phyloP scores from a whole-genome alignment of 2,329 filamentous ascomycete species.

The Gaeumannomyces tritici region DNA sequence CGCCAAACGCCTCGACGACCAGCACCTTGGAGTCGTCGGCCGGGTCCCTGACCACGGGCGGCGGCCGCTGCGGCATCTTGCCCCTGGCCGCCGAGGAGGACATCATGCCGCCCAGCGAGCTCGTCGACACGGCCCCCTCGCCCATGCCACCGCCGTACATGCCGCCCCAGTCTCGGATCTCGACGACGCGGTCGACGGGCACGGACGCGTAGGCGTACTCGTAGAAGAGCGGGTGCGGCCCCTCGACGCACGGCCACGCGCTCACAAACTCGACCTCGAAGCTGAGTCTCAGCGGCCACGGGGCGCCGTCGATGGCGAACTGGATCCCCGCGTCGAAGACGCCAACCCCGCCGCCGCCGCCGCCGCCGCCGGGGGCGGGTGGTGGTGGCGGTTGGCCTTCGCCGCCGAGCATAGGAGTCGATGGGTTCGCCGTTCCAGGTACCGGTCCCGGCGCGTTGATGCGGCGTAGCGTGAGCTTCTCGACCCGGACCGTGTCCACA shows the following conservation, averaged over 20 bases:
- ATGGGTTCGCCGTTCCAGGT: slow-evolving; percentile 14
- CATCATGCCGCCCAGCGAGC: slow-evolving; percentile 1
- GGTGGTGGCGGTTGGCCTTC: background rate
- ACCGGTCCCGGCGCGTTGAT: slow-evolving; percentile 7
- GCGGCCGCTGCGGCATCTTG: slow-evolving; percentile 3
- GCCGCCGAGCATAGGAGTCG: background rate
- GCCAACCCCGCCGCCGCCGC: slow-evolving; percentile 24
- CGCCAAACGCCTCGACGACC: slow-evolving; percentile 63
- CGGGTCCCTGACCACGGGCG: slow-evolving; percentile 19
- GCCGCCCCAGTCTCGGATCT: slow-evolving; percentile 55
- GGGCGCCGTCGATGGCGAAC: slow-evolving; percentile 52
- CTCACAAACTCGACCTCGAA: slow-evolving; percentile 58
- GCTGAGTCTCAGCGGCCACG: slow-evolving; percentile 52
- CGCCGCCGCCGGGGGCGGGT: slow-evolving; percentile 3
- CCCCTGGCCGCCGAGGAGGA: slow-evolving; percentile 8
- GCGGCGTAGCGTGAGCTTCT: slow-evolving; percentile 50
- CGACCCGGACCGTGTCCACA: slow-evolving; percentile 58
- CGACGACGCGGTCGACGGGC: slow-evolving; percentile 54
- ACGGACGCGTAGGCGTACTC: slow-evolving; percentile 55
- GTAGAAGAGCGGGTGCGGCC: slow-evolving; percentile 62
- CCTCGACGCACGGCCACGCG: slow-evolving; percentile 54
- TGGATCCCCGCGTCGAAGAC: slow-evolving; percentile 51
- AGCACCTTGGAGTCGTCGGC: slow-evolving; percentile 56
- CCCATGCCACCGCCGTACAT: slow-evolving; percentile 20
- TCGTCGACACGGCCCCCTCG: background rate